Evolutionary conservation across 2,329 filamentous ascomycete species (phyloP).

Genomic region (Aureobasidium mangrovei): DNA sequence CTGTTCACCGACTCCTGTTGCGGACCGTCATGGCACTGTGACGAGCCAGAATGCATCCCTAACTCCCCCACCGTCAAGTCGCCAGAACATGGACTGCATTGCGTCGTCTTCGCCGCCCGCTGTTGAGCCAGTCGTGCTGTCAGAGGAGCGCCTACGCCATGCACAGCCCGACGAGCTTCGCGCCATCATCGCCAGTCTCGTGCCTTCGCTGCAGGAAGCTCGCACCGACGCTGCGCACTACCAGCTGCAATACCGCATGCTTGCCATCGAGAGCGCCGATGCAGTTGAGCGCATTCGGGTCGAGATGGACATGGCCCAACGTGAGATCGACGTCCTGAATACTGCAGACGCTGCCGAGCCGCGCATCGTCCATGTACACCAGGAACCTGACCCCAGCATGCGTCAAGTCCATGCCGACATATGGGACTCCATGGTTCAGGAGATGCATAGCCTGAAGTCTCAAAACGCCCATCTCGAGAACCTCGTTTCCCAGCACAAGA

Average conservation of each 20-base stretch:
- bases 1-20: too few relatives aligned
- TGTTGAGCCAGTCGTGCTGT: slow-evolving; percentile 28
- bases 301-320: slow-evolving; percentile 83
- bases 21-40: too few relatives aligned
- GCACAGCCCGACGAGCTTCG: slow-evolving; percentile 46
- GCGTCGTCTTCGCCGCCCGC: slow-evolving; percentile 33
- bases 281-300: slow-evolving; percentile 80
- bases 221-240: slow-evolving; percentile 84
- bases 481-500: slow-evolving; percentile 64
- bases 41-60: neutral
- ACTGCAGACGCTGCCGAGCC: slow-evolving; percentile 52
- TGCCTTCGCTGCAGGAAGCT: slow-evolving; percentile 50
- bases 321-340: slow-evolving; percentile 78
- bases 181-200: slow-evolving; percentile 44
- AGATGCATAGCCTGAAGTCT: slow-evolving; percentile 53
- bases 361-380: slow-evolving; percentile 38
- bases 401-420: slow-evolving; percentile 33
- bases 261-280: slow-evolving; percentile 75
- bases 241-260: slow-evolving; percentile 79
- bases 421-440: slow-evolving; percentile 48
- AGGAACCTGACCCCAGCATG: slow-evolving; percentile 35
- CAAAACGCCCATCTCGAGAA: slow-evolving; percentile 57
- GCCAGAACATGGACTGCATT: neutral
- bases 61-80: neutral
- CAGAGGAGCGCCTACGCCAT: slow-evolving; percentile 42